Base-by-base conservation (phyloP, 2,329 filamentous ascomycete genomes). In the Sporothrix protearum region DNA sequence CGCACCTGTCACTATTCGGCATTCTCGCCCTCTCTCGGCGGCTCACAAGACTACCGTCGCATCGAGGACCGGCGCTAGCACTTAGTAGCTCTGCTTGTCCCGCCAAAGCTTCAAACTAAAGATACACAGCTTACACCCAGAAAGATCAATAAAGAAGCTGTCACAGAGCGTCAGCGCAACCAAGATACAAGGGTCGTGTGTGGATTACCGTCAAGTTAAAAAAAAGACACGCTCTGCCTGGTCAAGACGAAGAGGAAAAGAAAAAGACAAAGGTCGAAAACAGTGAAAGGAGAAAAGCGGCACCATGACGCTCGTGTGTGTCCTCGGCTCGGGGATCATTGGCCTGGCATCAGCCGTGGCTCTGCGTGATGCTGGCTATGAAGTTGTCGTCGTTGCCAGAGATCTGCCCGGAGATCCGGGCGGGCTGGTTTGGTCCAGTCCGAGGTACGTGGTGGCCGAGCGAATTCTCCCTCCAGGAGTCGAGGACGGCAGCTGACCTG, bases 301-400 rank as follows among this genome's bases (percentile, higher is more conserved):
- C 25, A 55, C 25, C 39, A 70, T 55, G 69, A 22, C 57, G 25
- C 69, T 51, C 14, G 45, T 70, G 30, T 70, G 69, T 49, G 69
- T 70, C 14, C 33, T 70, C 2, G 69, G 69, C 2, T 70, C 69
- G 4, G 69, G 69, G n/a, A 70, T 70, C 33, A 70, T 70, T 49
- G 69, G 69, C 3, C 33, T 70, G 3, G 55, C 69, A 25, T 51
- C 69, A 1, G 69, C 69, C 14, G 61, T 57, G 25, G 36, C 42
- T 4, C 69, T 70, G 3, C 28, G 22, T 14, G 69, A 70, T 39
- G 69, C 69, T 47, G 69, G 69, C 9, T 70, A 70, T 45, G 47
- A 70, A 19, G 69, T 70, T 22, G 57, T 70, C 2, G 33, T 70
- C 22, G 69, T 70, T 19, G 69, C 69, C 14, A 42, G 69, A 36